phyloP scores from a whole-genome alignment of 2,329 filamentous ascomycete species.

The Neocatenulostroma microsporum region DNA sequence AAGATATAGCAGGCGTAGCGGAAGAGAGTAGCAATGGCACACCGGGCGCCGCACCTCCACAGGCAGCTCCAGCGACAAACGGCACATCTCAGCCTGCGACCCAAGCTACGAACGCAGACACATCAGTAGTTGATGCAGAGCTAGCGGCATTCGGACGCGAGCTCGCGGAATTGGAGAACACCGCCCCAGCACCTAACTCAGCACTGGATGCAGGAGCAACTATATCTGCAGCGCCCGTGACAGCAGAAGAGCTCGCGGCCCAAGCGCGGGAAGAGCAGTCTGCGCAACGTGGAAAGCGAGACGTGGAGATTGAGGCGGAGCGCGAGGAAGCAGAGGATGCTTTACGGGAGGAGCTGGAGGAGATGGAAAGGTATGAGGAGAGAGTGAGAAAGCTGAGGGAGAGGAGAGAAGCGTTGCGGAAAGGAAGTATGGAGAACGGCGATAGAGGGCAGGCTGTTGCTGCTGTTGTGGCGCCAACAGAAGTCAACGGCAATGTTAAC shows the following conservation, averaged over 20 bases:
- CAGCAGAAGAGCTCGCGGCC: conserved; percentile 40
- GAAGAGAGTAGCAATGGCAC: not conserved
- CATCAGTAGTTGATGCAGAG: conserved; percentile 33
- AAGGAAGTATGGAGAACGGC: conserved; percentile 1
- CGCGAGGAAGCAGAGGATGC: conserved; percentile 40
- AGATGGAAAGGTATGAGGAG: conserved; percentile 43
- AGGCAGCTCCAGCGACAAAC: not conserved
- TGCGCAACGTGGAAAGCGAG: conserved; percentile 34
- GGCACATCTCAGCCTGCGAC: not conserved
- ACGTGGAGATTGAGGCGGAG: conserved; percentile 42
- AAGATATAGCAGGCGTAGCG: conserved; percentile 2
- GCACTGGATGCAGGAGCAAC: conserved; percentile 29
- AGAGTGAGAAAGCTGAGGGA: conserved; percentile 39
- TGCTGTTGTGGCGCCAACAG: too few relatives aligned
- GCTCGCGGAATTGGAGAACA: conserved; percentile 45
- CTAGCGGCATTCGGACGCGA: conserved; percentile 77
- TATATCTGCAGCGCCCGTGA: conserved; percentile 41
- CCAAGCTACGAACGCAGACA: conserved; percentile 1
- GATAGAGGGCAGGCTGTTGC: not conserved
- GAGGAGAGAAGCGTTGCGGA: conserved; percentile 36
- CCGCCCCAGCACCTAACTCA: conserved; percentile 14
- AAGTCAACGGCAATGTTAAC: not conserved
- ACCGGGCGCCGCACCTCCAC: not conserved
- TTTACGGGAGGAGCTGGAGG: conserved; percentile 43
- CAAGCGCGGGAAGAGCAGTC: conserved; percentile 39